Evolutionary conservation across 2,329 filamentous ascomycete genomes (phyloP).

Genomic region (Aspergillus caelatus): DNA sequence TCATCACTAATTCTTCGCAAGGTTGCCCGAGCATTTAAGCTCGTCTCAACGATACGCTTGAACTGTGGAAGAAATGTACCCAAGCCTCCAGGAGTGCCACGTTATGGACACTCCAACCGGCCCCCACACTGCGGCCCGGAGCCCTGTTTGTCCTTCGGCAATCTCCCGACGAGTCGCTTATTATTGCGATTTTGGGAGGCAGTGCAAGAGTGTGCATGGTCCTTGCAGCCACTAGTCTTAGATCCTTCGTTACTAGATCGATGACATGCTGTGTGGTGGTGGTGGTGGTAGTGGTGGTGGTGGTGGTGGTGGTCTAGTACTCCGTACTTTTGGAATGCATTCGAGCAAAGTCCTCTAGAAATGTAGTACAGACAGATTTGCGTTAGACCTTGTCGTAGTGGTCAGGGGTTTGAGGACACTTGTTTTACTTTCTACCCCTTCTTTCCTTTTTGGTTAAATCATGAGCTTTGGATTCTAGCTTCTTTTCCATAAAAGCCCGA

Average conservation of each 20-base stretch:
- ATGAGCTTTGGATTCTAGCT: neutral
- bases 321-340: neutral
- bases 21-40: neutral
- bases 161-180: neutral
- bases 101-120: neutral
- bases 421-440: neutral
- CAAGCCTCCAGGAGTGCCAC: neutral
- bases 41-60: neutral
- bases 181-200: neutral
- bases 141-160: neutral
- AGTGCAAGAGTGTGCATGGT: neutral
- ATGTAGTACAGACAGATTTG: neutral
- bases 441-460: neutral
- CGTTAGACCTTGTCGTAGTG: too few species aligned
- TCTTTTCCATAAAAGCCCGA: neutral
- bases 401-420: too few species aligned
- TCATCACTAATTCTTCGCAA: neutral
- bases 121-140: neutral
- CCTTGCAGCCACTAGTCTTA: neutral
- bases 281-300: neutral
- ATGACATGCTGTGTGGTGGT: neutral
- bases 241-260: neutral
- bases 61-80: neutral
- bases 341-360: neutral
- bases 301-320: neutral